These are phyloP conservation scores for Chlorella sp. DNA, from an alignment of 139 green algal species.

Conservation along the genomic window DNA sequence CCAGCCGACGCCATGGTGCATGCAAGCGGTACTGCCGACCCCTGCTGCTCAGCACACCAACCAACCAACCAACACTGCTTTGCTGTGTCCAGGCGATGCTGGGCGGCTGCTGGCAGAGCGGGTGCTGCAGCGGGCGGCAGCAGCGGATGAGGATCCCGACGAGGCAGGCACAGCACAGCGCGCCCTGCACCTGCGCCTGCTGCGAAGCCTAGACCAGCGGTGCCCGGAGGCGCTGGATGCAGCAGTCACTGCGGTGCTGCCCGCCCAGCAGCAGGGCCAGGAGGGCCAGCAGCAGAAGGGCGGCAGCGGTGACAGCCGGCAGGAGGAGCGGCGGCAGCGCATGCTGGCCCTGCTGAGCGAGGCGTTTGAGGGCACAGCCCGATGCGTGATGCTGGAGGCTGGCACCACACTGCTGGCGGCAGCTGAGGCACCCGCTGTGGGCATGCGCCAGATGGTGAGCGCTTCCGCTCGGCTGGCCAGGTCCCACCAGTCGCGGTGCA, in stretches of 20 bases:
- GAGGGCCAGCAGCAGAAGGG: neutral
- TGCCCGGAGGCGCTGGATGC: conserved; percentile 49
- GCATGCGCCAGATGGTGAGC: conserved; percentile 34
- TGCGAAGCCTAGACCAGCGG: conserved; percentile 58
- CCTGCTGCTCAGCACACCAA: neutral
- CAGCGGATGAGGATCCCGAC: neutral
- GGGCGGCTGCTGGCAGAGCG: neutral
- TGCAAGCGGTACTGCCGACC: neutral
- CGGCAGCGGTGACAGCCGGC: neutral
- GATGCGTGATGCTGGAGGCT: conserved; percentile 38
- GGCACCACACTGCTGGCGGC: conserved; percentile 40
- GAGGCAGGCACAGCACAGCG: neutral
- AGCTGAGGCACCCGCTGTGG: conserved; percentile 32
- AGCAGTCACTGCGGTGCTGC: conserved; percentile 40
- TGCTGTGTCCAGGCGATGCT: conserved; percentile 27
- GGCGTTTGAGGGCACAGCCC: conserved; percentile 34
- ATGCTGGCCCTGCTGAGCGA: conserved; percentile 11
- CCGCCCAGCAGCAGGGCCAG: neutral
- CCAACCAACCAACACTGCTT: too few species aligned
- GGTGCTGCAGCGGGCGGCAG: conserved; percentile 23
- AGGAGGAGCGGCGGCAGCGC: neutral
- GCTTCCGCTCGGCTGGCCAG: too few species aligned
- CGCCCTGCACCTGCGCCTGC: conserved; percentile 7
- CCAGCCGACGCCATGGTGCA: too few species aligned
- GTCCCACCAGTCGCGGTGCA: too few species aligned